Conservation (phyloP, 2,329 filamentous ascomycete species). For the Colletotrichum cereale region DNA sequence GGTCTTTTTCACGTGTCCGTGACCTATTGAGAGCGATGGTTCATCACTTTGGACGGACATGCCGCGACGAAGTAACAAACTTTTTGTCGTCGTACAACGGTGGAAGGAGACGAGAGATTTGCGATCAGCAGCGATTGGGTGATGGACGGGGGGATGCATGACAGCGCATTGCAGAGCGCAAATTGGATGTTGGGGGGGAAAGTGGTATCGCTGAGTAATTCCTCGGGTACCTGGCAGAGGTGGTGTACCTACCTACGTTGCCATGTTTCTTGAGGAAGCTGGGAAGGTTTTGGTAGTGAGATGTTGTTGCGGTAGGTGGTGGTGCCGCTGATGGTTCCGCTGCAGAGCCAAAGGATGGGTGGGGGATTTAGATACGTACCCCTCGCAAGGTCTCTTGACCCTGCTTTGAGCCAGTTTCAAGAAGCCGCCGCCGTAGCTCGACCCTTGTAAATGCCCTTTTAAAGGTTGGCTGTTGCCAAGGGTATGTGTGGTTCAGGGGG, state of each 20-base stretch:
- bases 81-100: neutral
- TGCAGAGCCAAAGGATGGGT: slow-evolving; percentile 29
- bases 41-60: neutral
- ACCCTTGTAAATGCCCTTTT: slow-evolving; percentile 32
- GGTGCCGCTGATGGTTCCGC: slow-evolving; percentile 15
- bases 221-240: slow-evolving; percentile 10
- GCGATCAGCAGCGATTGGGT: neutral
- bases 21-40: neutral
- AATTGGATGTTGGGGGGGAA: slow-evolving; percentile 24
- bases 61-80: slow-evolving; percentile 2
- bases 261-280: slow-evolving; percentile 6
- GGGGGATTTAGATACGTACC: slow-evolving; percentile 1
- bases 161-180: slow-evolving; percentile 34
- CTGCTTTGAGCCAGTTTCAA: slow-evolving; percentile 40
- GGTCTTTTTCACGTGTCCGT: neutral
- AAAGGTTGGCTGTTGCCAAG: slow-evolving; percentile 11
- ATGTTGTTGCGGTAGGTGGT: neutral
- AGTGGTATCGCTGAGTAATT: slow-evolving; percentile 23
- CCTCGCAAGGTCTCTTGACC: slow-evolving; percentile 7
- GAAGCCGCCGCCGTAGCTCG: slow-evolving; percentile 30
- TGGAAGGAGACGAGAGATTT: slow-evolving; percentile 22
- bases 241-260: slow-evolving; percentile 14
- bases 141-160: slow-evolving; percentile 21
- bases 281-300: neutral
- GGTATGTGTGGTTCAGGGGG: slow-evolving; percentile 1